phyloP scores from a whole-genome alignment of 352 stramenopile genomes.

The Phytopythium montanum region DNA sequence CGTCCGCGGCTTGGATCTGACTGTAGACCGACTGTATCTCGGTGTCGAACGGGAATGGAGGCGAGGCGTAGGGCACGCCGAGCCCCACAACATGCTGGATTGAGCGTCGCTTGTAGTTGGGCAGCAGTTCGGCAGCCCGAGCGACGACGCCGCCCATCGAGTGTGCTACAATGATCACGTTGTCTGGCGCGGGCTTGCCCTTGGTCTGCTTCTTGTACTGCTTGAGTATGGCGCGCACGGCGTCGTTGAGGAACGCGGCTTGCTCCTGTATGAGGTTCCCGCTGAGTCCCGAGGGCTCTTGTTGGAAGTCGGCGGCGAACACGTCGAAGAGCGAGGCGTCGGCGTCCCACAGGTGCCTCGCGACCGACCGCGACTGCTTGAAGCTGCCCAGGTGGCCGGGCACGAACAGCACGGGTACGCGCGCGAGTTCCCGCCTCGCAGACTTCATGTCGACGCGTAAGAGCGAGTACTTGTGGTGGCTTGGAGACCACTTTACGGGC shows the following conservation, averaged over 20 bases:
- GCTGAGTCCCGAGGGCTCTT: constrained; percentile 69
- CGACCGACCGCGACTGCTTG: constrained; percentile 80
- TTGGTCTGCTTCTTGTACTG: constrained; percentile 68
- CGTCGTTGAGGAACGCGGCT: constrained; percentile 72
- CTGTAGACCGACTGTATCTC: constrained; percentile 63
- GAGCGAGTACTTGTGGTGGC: constrained; percentile 66
- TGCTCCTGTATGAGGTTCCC: constrained; percentile 68
- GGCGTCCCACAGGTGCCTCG: constrained; percentile 63
- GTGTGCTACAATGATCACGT: constrained; percentile 76
- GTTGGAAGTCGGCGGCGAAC: constrained; percentile 76
- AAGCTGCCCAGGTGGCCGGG: constrained; percentile 82
- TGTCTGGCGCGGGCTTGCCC: constrained; percentile 27
- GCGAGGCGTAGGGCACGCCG: constrained; percentile 51
- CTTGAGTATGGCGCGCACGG: constrained; percentile 60
- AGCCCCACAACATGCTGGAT: constrained; percentile 79
- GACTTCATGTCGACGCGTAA: constrained; percentile 69
- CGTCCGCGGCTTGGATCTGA: constrained; percentile 25
- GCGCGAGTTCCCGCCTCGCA: constrained; percentile 34
- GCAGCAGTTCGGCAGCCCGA: constrained; percentile 55
- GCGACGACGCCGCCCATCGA: constrained; percentile 84
- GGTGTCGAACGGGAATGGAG: constrained; percentile 62
- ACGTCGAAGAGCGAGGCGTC: constrained; percentile 63
- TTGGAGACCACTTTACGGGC: constrained; percentile 27
- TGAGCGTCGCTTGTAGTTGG: constrained; percentile 68
- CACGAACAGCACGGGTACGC: constrained; percentile 79